phyloP scores from a whole-genome alignment of 2,329 filamentous ascomycete genomes.

The Ceratocystiopsis brevicomis region DNA sequence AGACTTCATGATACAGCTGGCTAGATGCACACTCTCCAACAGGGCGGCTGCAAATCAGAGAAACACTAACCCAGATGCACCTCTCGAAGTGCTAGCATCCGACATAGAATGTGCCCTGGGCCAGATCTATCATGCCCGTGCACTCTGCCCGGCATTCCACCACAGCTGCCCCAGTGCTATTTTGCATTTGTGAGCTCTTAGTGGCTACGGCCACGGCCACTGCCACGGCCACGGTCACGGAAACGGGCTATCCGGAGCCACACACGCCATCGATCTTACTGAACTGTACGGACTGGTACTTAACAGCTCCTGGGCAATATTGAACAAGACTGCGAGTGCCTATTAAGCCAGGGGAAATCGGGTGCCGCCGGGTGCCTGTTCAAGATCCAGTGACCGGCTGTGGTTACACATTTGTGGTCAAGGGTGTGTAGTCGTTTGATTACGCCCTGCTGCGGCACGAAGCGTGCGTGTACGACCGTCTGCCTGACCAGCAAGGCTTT shows the following conservation, averaged over 20 bases:
- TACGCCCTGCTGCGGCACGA: constrained; percentile 3
- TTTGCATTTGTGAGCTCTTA: neutral
- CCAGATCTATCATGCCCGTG: too few relatives aligned
- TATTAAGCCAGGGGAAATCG: neutral
- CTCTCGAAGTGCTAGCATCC: too few relatives aligned
- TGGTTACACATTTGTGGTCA: constrained; percentile 8
- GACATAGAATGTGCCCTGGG: too few relatives aligned
- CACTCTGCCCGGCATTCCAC: neutral
- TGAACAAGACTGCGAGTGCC: constrained; percentile 1
- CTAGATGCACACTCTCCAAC: too few relatives aligned
- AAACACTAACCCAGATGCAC: too few relatives aligned
- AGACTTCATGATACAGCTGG: too few relatives aligned
- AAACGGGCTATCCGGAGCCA: neutral
- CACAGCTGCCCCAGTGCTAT: neutral
- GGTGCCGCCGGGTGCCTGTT: constrained; percentile 5
- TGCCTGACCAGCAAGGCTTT: constrained; percentile 4
- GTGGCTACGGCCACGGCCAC: too few relatives aligned
- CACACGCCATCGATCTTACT: too few relatives aligned
- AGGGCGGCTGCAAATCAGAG: too few relatives aligned
- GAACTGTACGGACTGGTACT: neutral
- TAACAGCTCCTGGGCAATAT: neutral
- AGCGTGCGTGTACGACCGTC: constrained; percentile 1
- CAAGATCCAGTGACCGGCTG: constrained; percentile 5
- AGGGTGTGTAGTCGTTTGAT: constrained; percentile 2
- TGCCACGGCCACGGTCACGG: too few relatives aligned